Base-by-base conservation (phyloP, 1,284 basidiomycete species). In the Melampsora americana region DNA sequence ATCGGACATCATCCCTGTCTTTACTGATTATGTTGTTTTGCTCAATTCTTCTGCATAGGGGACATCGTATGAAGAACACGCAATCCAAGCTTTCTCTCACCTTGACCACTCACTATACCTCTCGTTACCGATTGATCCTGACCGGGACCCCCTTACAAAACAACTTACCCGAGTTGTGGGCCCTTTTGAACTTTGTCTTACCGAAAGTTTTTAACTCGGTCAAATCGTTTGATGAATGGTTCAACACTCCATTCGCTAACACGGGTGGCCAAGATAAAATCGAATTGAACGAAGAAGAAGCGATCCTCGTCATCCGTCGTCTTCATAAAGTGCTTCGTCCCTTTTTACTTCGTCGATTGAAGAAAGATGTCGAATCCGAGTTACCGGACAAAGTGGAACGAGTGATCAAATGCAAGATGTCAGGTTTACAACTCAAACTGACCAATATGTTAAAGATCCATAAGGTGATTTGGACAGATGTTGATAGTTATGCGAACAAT, bases 211-310 rank as follows among this genome's bases (percentile, higher is more conserved):
- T 99, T 88, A 99, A 99, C 86, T 99, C 95, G 4, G 95, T 98
- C 80, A 97, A 98, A 84, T 96, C 94, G 64, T 99, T 99, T 82
- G 96, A 99, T 82, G 96, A 99, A 83, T 99, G 96, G 96, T 99
- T 99, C 87, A 99, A 99, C 85, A 97, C 95, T 1, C 96, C 96
- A 0, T 99, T 99, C 80, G 95, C 96, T 78, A 98, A 95, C 84
- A 94, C 95, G 20, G 95, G 96, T 46, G 90, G 91, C 0, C 90
- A 90, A 26, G 95, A 99, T 84, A 96, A 95, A 87, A 97, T 99
- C 83, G 94, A 97, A 86, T 85, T 99, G 85, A 98, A 96, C 85
- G 96, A 99, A 91, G 96, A 99, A 91, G 96, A 99, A 86, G 92
- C 93, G 2, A 86, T 99, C 69, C 90, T 99, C 74, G 94, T 99